Base-by-base conservation (phyloP, 257 asterid genomes). In the Fraxinus anomala region DNA sequence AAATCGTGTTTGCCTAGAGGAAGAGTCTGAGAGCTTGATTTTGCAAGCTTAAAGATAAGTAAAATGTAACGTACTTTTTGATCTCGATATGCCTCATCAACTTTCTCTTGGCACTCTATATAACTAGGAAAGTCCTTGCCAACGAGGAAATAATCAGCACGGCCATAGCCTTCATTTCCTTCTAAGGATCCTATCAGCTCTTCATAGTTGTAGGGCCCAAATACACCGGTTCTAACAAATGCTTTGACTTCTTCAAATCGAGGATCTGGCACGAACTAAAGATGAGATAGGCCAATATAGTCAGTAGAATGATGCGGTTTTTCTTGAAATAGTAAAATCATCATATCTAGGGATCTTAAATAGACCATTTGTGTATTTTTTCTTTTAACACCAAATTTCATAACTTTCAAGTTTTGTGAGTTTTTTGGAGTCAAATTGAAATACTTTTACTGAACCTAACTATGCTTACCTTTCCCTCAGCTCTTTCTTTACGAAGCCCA, bases 131-230 rank as follows among this genome's bases (percentile, higher is more conserved):
- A 90, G 85, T 90, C 94, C 78, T 90, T 88, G 26, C 91, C 92
- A 0, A 90, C 92, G n/a, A 90, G 92, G 88, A 90, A 90, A 73
- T 88, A 90, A 75, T 90, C 92, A 36, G 91, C 94, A 17, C 91
- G 86, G 2, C 94, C 94, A 72, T 85, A 90, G 36, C 92, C 94
- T 81, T 86, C 88, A 73, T 88, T 90, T 76, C 94, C 94, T 82
- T 90, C 92, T 89, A 90, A 72, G n/a, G 91, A 90, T 19, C 92
- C 92, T 83, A 90, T 90, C 37, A 90, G 85, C 34, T 85, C 87
- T 1, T 81, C 80, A 40, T 88, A 90, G 85, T 74, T 85, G 79
- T 84, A 77, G 39, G 86, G 73, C 12, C 92, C 90, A 68, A 90
- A 86, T 28, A 80, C 89, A 2, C 91, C 91, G 24, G 70, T 82